Conservation (phyloP, 164 flowering plant genomes). For the Tetracentron sinense region DNA sequence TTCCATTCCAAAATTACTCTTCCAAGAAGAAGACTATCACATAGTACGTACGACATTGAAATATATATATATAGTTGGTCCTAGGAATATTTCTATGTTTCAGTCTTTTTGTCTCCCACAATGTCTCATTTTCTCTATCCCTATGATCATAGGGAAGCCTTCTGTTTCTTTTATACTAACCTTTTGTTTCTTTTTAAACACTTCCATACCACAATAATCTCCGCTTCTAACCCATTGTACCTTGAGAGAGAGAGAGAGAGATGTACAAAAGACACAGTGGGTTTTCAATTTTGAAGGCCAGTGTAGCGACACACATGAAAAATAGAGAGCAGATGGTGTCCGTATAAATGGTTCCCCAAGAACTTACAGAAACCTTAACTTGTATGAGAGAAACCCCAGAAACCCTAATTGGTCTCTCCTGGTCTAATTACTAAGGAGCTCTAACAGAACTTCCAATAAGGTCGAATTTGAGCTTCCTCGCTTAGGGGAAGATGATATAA, state of each 20-base stretch:
- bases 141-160: too few species aligned
- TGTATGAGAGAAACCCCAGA: slow-evolving; percentile 20
- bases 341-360: slow-evolving; percentile 32
- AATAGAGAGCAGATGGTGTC: background rate
- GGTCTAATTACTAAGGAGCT: background rate
- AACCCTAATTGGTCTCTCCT: slow-evolving; percentile 9
- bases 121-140: too few species aligned
- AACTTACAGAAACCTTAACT: slow-evolving; percentile 19
- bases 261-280: slow-evolving; percentile 4
- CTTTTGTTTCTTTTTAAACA: too few species aligned
- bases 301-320: background rate
- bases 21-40: slow-evolving; percentile 3
- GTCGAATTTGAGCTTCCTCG: slow-evolving; percentile 9
- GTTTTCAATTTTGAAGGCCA: background rate
- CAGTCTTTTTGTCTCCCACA: slow-evolving; percentile 26
- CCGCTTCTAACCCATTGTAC: too few species aligned
- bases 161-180: too few species aligned
- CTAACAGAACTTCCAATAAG: background rate
- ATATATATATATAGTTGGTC: slow-evolving; percentile 6
- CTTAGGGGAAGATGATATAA: slow-evolving; percentile 7
- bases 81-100: slow-evolving; percentile 12
- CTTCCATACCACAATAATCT: too few species aligned
- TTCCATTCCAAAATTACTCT: slow-evolving; percentile 1
- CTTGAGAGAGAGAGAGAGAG: too few species aligned
- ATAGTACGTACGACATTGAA: background rate